Evolutionary conservation across 257 asterid species (phyloP).

Genomic region (Catharanthus roseus): DNA sequence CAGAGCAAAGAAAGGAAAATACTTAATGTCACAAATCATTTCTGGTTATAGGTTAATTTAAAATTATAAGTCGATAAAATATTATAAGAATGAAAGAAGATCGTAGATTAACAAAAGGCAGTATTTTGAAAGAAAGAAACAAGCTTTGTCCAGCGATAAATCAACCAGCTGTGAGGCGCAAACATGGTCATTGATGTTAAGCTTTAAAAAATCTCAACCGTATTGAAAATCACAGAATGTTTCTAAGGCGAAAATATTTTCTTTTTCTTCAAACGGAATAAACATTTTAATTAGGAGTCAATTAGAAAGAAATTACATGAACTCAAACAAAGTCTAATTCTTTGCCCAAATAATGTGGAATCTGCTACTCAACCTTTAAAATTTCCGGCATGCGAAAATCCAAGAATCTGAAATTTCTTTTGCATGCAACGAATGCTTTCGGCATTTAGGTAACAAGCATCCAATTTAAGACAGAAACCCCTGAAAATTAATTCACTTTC

Average conservation of each 20-base stretch:
- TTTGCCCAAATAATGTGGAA: neutral
- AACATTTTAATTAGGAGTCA: neutral
- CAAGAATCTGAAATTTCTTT: neutral
- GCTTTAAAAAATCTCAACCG: too few relatives aligned
- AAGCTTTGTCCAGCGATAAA: neutral
- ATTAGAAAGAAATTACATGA: neutral
- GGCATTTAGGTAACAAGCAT: neutral
- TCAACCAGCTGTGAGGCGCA: neutral
- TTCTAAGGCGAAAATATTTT: neutral
- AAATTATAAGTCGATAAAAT: neutral
- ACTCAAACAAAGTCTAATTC: neutral
- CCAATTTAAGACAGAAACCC: neutral
- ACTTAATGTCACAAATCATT: too few relatives aligned
- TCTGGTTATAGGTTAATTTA: neutral
- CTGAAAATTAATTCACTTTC: neutral
- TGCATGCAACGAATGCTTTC: conserved; percentile 10
- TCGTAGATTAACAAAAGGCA: neutral
- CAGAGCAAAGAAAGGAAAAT: neutral
- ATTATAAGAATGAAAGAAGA: neutral
- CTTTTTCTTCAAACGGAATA: neutral
- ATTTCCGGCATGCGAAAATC: neutral
- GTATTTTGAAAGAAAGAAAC: too few relatives aligned
- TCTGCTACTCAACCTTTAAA: neutral
- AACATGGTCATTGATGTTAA: neutral
- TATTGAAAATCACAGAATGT: neutral